A percentile compares a stretch with the other conserved stretches of the same genome.
phyloP scores from a whole-genome alignment of 108 stramenopile species.

The Skeletonema potamos region DNA sequence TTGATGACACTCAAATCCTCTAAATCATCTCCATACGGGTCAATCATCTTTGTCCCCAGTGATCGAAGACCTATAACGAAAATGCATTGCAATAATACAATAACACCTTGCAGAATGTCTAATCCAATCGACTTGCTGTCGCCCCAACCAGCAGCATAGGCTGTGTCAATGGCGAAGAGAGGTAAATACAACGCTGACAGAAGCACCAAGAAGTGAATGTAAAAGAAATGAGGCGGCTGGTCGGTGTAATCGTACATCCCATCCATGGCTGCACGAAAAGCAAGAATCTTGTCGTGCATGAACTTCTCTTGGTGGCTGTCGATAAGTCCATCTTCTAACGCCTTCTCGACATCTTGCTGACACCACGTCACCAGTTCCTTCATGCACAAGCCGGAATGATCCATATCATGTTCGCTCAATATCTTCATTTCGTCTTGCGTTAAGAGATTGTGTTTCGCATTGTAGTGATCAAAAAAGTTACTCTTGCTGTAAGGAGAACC shows the following conservation, averaged over 20 bases:
- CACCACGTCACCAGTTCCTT: conserved; percentile 31
- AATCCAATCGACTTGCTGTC: conserved; percentile 70
- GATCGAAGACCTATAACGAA: conserved; percentile 43
- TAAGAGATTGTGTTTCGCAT: conserved; percentile 32
- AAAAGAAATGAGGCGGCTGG: conserved; percentile 57
- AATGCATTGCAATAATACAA: conserved; percentile 43
- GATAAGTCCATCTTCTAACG: conserved; percentile 12
- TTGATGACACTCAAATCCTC: conserved; percentile 49
- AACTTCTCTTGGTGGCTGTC: conserved; percentile 10
- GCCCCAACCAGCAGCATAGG: conserved; percentile 5
- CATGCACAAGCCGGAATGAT: conserved; percentile 17
- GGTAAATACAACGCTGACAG: conserved; percentile 52
- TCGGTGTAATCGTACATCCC: conserved; percentile 45
- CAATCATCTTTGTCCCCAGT: conserved; percentile 43
- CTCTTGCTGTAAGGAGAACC: conserved; percentile 22
- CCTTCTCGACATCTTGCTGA: background rate
- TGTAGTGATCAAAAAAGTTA: conserved; percentile 44
- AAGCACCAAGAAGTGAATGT: conserved; percentile 55
- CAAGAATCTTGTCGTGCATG: conserved; percentile 7
- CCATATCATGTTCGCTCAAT: conserved; percentile 35
- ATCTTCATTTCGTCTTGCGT: conserved; percentile 31
- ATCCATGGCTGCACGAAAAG: conserved; percentile 33
- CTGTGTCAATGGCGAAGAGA: conserved; percentile 42
- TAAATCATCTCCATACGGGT: conserved; percentile 48
- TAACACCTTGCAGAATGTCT: conserved; percentile 34